These are phyloP conservation scores for Epichloe uncinata DNA, from an alignment of 2,329 filamentous ascomycete species.

Conservation along the genomic window DNA sequence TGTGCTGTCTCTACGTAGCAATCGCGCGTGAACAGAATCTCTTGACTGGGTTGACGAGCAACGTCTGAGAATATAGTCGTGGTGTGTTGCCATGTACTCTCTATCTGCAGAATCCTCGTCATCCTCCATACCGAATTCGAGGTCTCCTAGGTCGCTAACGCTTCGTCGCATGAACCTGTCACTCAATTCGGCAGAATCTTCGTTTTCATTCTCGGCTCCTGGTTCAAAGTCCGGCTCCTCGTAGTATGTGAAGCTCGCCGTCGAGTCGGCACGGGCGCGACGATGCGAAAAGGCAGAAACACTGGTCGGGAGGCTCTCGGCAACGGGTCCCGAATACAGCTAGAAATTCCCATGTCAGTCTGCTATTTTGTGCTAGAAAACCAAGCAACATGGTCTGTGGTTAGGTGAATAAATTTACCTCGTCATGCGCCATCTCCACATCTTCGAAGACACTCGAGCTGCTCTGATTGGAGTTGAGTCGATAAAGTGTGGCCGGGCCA, in stretches of 20 bases:
- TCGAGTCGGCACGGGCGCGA: slow-evolving; percentile 67
- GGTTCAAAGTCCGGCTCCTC: slow-evolving; percentile 37
- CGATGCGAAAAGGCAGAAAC: slow-evolving; percentile 81
- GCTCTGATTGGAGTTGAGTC: slow-evolving; percentile 57
- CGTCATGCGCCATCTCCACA: slow-evolving; percentile 97
- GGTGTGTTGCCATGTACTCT: slow-evolving; percentile 25
- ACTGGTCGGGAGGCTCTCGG: slow-evolving; percentile 91
- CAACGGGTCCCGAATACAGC: slow-evolving; percentile 84
- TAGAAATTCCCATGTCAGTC: slow-evolving; percentile 13
- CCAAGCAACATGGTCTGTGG: no score
- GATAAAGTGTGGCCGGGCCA: slow-evolving; percentile 28
- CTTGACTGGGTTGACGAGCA: slow-evolving; percentile 49
- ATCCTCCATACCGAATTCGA: slow-evolving; percentile 27
- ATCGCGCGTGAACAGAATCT: slow-evolving; percentile 44
- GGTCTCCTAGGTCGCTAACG: slow-evolving; percentile 25
- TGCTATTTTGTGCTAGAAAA: neutral
- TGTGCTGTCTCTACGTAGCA: slow-evolving; percentile 59
- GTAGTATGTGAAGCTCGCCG: slow-evolving; percentile 80
- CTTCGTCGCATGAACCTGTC: slow-evolving; percentile 18
- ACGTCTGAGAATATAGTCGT: slow-evolving; percentile 40
- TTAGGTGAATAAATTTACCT: slow-evolving; percentile 31
- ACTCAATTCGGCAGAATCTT: slow-evolving; percentile 16
- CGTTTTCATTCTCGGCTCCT: slow-evolving; percentile 13
- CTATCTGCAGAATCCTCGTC: slow-evolving; percentile 27
- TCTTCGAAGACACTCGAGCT: slow-evolving; percentile 76